Evolutionary conservation across 2,329 filamentous ascomycete species (phyloP).

Genomic region (Fusarium sacchari): DNA sequence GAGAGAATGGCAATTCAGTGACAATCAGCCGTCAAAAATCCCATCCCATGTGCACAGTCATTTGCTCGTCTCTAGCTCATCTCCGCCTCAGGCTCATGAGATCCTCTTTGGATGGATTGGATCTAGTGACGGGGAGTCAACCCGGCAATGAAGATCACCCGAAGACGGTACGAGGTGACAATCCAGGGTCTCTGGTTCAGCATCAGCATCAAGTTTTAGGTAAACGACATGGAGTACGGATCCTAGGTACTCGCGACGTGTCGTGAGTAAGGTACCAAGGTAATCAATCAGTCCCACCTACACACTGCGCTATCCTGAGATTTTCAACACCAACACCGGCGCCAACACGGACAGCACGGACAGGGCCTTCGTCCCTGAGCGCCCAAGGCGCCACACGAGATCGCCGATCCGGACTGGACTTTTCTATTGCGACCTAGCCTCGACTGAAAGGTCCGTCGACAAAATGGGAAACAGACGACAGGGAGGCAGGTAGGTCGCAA

Average conservation of each 20-base stretch:
- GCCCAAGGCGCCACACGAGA: conserved; percentile 12
- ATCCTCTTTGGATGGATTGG: neutral
- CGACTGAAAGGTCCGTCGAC: conserved; percentile 43
- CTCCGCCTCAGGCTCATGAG: conserved; percentile 8
- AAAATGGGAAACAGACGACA: neutral
- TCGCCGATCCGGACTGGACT: conserved; percentile 24
- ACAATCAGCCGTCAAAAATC: conserved; percentile 12
- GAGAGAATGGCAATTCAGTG: neutral
- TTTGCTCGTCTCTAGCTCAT: conserved; percentile 22
- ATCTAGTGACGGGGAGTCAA: conserved; percentile 12
- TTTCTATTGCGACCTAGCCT: conserved; percentile 13
- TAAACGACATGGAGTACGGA: neutral
- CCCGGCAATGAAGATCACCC: conserved; percentile 34
- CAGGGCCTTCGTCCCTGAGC: conserved; percentile 18
- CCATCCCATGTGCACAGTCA: conserved; percentile 13
- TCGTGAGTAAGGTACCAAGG: conserved; percentile 27
- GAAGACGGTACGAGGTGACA: neutral
- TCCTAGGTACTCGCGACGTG: neutral
- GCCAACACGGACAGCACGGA: conserved; percentile 18
- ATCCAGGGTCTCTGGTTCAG: conserved; percentile 9
- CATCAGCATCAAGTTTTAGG: neutral
- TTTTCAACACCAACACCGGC: conserved; percentile 18
- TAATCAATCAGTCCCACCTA: conserved; percentile 12
- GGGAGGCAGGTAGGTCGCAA: neutral
- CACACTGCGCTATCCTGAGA: conserved; percentile 18